Percentiles rank a stretch among this genome's conserved stretches.
Evolutionary conservation across 768 basidiomycete genomes (phyloP).

Genomic region (Macrolepiota dolichaula): DNA sequence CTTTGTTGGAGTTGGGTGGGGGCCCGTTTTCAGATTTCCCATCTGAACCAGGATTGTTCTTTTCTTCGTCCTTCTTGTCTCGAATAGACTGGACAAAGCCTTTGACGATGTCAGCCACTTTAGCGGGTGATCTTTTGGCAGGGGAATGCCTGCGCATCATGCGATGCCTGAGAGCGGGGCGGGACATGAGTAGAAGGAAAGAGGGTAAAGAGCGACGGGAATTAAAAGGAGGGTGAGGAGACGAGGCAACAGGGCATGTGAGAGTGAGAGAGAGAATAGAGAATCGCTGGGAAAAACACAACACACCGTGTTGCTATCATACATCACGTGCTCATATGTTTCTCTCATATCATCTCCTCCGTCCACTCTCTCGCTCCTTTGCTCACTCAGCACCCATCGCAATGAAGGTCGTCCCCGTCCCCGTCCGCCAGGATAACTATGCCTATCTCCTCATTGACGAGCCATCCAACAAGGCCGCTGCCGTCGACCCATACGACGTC

Average conservation of each 20-base stretch:
- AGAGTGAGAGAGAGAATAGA: neutral
- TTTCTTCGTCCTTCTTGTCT: too few relatives aligned
- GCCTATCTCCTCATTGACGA: conserved; percentile 81
- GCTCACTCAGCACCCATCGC: conserved; percentile 5
- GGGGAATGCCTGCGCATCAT: conserved; percentile 1
- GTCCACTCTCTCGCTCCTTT: neutral
- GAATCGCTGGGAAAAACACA: neutral
- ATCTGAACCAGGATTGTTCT: too few relatives aligned
- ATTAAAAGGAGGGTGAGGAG: neutral
- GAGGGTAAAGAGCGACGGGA: neutral
- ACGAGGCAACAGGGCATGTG: neutral
- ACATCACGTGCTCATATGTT: neutral
- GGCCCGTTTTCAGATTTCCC: too few relatives aligned
- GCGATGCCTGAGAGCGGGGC: neutral
- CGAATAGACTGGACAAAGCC: neutral
- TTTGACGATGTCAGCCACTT: too few relatives aligned
- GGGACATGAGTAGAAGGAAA: neutral
- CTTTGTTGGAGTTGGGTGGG: too few relatives aligned
- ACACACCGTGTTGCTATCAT: neutral
- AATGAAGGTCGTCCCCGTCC: conserved; percentile 80
- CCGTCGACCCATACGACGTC: conserved; percentile 79
- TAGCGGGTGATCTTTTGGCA: neutral
- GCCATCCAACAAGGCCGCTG: conserved; percentile 62
- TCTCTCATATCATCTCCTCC: neutral
- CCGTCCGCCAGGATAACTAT: conserved; percentile 80